These are phyloP conservation scores for Talaromyces sp. DNA, from an alignment of 2,329 filamentous ascomycete species.

Conservation along the genomic window DNA sequence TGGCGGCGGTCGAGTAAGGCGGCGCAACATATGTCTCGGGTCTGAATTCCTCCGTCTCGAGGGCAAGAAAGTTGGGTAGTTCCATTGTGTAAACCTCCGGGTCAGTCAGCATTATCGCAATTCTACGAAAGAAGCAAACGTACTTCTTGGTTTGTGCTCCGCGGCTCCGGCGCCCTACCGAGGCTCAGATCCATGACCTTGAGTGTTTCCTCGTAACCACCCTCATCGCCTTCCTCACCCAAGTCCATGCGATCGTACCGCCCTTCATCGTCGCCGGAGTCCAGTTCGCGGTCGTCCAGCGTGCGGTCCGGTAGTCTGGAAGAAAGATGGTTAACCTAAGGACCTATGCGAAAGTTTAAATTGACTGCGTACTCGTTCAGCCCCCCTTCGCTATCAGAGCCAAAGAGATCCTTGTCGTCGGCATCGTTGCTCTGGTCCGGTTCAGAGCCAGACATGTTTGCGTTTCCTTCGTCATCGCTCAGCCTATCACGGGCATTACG, in stretches of 20 bases:
- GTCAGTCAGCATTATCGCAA: background rate
- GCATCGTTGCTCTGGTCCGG: slow-evolving; percentile 28
- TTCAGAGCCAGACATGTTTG: slow-evolving; percentile 18
- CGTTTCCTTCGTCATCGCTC: slow-evolving; percentile 20
- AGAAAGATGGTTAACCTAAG: slow-evolving; percentile 12
- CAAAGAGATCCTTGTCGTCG: slow-evolving; percentile 41
- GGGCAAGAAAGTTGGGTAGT: slow-evolving; percentile 57
- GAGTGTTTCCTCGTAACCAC: slow-evolving; percentile 41
- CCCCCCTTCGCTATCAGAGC: slow-evolving; percentile 40
- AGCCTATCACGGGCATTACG: slow-evolving; percentile 22
- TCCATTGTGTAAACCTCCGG: slow-evolving; percentile 56
- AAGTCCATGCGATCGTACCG: slow-evolving; percentile 46
- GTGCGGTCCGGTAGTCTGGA: slow-evolving; percentile 35
- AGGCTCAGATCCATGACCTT: slow-evolving; percentile 53
- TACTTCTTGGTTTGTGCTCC: slow-evolving; percentile 40
- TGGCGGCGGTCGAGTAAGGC: slow-evolving; percentile 58
- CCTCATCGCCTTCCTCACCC: slow-evolving; percentile 33
- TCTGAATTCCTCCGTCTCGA: slow-evolving; percentile 58
- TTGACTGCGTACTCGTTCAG: slow-evolving; percentile 26
- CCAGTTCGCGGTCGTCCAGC: slow-evolving; percentile 57
- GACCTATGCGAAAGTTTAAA: background rate
- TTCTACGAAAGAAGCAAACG: slow-evolving; percentile 1
- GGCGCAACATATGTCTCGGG: slow-evolving; percentile 57
- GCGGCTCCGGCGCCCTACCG: slow-evolving; percentile 53
- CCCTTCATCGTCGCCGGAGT: slow-evolving; percentile 58